Conservation (phyloP, 306 rosid species). For the Sindora glabra region DNA sequence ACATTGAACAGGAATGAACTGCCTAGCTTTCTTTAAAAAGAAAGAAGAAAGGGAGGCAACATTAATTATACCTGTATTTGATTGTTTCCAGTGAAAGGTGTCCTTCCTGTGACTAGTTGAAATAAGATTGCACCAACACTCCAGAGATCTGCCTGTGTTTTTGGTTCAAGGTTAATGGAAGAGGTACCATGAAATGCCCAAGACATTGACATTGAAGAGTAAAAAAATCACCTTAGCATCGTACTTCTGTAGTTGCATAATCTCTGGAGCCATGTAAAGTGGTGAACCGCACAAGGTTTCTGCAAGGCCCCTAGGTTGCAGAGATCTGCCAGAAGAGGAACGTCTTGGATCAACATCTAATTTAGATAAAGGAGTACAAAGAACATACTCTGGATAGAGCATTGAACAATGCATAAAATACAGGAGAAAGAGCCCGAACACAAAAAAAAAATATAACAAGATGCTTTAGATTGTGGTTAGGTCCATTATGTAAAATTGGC, state of each 20-base stretch:
- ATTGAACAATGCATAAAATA: neutral
- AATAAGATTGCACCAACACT: conserved; percentile 93
- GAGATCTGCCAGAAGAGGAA: conserved; percentile 53
- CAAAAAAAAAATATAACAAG: conserved; percentile 1
- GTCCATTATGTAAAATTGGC: neutral
- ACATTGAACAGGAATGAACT: conserved; percentile 3
- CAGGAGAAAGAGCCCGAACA: neutral
- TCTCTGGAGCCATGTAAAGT: conserved; percentile 99
- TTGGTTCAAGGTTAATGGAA: conserved; percentile 39
- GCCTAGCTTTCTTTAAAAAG: neutral
- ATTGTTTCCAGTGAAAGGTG: conserved; percentile 90
- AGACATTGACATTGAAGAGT: conserved; percentile 3
- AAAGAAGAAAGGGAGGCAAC: neutral
- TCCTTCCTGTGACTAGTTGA: conserved; percentile 89
- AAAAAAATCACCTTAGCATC: conserved; percentile 83
- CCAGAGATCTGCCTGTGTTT: conserved; percentile 99
- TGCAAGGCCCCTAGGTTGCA: conserved; percentile 93
- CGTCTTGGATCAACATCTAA: conserved; percentile 3
- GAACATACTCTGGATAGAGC: conserved; percentile 2
- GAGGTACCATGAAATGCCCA: conserved; percentile 9
- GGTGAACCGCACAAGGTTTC: conserved; percentile 99
- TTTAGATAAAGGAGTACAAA: neutral
- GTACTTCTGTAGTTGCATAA: conserved; percentile 96
- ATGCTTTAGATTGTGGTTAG: neutral
- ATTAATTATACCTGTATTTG: conserved; percentile 67